phyloP scores from a whole-genome alignment of 1,284 basidiomycete species.

The Pseudozyma thailandica region DNA sequence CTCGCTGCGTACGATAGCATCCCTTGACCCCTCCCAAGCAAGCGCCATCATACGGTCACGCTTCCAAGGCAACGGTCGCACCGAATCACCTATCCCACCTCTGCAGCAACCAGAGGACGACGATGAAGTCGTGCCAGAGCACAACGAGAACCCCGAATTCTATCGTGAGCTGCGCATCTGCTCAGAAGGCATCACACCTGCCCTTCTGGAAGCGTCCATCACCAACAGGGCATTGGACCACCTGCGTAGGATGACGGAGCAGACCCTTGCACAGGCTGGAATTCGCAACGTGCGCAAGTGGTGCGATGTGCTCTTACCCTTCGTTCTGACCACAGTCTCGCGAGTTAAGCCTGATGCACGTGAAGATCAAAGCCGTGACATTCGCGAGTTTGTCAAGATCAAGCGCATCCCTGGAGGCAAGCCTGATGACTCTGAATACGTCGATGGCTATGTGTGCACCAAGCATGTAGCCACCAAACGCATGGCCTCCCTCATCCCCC shows the following conservation, averaged over 20 bases:
- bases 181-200: slow-evolving; percentile 46
- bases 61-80: slow-evolving; percentile 29
- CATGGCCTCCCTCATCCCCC: slow-evolving; percentile 71
- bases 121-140: slow-evolving; percentile 11
- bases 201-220: slow-evolving; percentile 45
- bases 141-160: slow-evolving; percentile 31
- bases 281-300: slow-evolving; percentile 54
- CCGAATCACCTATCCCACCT: slow-evolving; percentile 25
- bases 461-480: slow-evolving; percentile 96
- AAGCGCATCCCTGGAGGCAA: slow-evolving; percentile 96
- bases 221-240: slow-evolving; percentile 44
- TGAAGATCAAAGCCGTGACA: slow-evolving; percentile 85
- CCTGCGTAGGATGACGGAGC: slow-evolving; percentile 60
- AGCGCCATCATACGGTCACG: slow-evolving; percentile 37
- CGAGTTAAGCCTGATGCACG: slow-evolving; percentile 68
- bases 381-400: slow-evolving; percentile 94
- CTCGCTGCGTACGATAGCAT: slow-evolving; percentile 44
- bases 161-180: slow-evolving; percentile 47
- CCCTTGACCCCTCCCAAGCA: slow-evolving; percentile 39
- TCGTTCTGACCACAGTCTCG: slow-evolving; percentile 58
- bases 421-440: slow-evolving; percentile 92
- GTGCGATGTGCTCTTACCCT: slow-evolving; percentile 58
- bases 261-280: slow-evolving; percentile 51
- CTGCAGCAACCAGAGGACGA: slow-evolving; percentile 11
- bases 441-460: slow-evolving; percentile 95